Percentiles rank a stretch among this genome's conserved stretches.
These are phyloP conservation scores for Cyberlindnera veronae DNA, from an alignment of 805 yeast species.

Conservation along the genomic window DNA sequence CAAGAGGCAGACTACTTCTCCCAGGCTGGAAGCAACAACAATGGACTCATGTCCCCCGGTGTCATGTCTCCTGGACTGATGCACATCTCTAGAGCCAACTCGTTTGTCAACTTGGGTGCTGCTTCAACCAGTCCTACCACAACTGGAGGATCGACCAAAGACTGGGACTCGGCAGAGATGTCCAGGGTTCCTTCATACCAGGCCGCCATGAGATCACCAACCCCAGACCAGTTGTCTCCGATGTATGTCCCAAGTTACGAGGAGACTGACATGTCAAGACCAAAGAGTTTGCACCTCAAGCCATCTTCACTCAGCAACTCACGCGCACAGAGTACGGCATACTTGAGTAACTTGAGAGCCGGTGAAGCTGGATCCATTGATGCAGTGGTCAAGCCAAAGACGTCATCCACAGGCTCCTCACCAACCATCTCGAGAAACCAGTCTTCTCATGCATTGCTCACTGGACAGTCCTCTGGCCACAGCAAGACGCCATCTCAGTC, in stretches of 20 bases:
- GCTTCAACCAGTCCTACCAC: no score
- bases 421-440: slow-evolving; percentile 23
- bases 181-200: slow-evolving; percentile 82
- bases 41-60: slow-evolving; percentile 36
- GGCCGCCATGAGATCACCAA: slow-evolving; percentile 64
- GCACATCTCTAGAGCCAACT: slow-evolving; percentile 57
- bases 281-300: slow-evolving; percentile 27
- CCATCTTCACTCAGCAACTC: slow-evolving; percentile 26
- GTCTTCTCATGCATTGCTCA: slow-evolving; percentile 12
- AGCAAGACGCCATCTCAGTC: slow-evolving; percentile 5
- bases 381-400: slow-evolving; percentile 5
- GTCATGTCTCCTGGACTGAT: slow-evolving; percentile 49
- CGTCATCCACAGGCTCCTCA: slow-evolving; percentile 16
- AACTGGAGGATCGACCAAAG: slow-evolving; percentile 26
- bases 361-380: slow-evolving; percentile 15
- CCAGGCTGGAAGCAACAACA: slow-evolving; percentile 10
- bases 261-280: slow-evolving; percentile 21
- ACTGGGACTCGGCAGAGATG: slow-evolving; percentile 43
- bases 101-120: slow-evolving; percentile 34
- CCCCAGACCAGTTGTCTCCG: slow-evolving; percentile 62
- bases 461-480: slow-evolving; percentile 1
- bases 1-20: slow-evolving; percentile 36
- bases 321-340: slow-evolving; percentile 26
- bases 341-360: slow-evolving; percentile 19
- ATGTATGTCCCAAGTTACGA: slow-evolving; percentile 40